Base-by-base conservation (phyloP, 2,329 filamentous ascomycete genomes). In the Stemphylium lycopersici region DNA sequence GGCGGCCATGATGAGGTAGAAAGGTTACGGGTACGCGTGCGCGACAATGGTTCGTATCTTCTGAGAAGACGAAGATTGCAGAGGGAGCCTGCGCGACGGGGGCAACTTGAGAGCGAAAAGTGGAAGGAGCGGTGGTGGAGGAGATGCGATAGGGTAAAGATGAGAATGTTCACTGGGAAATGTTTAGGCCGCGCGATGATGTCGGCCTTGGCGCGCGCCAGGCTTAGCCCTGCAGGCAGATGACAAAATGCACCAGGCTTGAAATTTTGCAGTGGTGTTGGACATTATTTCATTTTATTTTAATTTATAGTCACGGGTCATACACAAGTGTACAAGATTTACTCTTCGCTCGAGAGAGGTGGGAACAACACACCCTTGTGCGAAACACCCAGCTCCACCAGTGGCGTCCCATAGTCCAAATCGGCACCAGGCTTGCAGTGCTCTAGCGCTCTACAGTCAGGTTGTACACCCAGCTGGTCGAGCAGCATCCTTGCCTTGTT, bases 391-490 rank as follows among this genome's bases (percentile, higher is more conserved):
- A 80, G 37, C 6, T 75, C 69, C 4, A 78, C 64, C 53, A 68
- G 68, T 36, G 78, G 70, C 34, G 66, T 73, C 15, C 92, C 93
- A 74, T 96, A 98, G 1, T 81, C 78, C 32, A 79, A 67, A 75
- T 98, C 95, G 7, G 76, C 80, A 1, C 86, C 86, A 24, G 87
- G 77, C 22, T 62, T 71, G 4, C 91, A 88, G 70, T 86, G 83
- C 15, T 82, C 78, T 55, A 91, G 83, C 0, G 79, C 83, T 52
- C 93, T 83, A 47, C 83, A 84, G 8, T 83, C 80, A 7, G 79
- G 71, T 3, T 79, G 77, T 4, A 99, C 92, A 1, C 90, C 88
- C 7, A 99, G 79, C 67, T 88, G 83, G 71, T 96, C 89, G 0
- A 99, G 83, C 29, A 97, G 76, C 61, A 85, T 78, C 10, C 77